A percentile compares a stretch with the other conserved stretches of the same genome.
phyloP scores from a whole-genome alignment of 1,139 yeast species.

The Magnusiomyces suaveolens region DNA sequence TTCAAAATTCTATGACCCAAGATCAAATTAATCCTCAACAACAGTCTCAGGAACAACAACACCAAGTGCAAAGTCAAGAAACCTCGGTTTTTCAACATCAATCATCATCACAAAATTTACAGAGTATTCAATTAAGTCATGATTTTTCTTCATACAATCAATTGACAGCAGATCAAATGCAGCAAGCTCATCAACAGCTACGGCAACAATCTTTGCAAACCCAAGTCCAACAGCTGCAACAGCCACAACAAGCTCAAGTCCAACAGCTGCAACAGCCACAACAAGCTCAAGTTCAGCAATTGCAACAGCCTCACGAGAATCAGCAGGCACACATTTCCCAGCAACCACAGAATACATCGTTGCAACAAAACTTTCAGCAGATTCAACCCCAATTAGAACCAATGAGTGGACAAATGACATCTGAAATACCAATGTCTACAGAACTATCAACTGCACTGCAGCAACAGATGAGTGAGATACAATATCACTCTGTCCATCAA shows the following conservation, averaged over 20 bases:
- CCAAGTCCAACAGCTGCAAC: neutral
- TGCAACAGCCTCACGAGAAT: neutral
- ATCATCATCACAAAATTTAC: neutral
- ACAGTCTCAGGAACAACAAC: neutral
- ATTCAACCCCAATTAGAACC: neutral
- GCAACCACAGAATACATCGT: neutral
- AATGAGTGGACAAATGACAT: neutral
- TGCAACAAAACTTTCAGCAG: neutral
- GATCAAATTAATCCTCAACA: neutral
- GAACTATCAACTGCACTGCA: neutral
- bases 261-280: neutral
- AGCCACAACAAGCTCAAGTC: neutral
- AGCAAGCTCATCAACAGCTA: conserved; percentile 1
- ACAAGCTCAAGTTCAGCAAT: neutral
- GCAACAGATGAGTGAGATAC: neutral
- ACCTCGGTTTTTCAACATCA: too few relatives aligned
- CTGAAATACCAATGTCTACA: neutral
- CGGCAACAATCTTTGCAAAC: neutral
- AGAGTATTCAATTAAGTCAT: neutral
- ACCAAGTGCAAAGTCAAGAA: too few relatives aligned
- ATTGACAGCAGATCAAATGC: neutral
- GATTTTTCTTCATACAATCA: neutral
- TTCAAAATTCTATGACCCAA: neutral
- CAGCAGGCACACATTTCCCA: neutral
- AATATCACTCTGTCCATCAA: too few relatives aligned